Conservation (phyloP, 495 filamentous ascomycete genomes). For the Penicillium argentinense region DNA sequence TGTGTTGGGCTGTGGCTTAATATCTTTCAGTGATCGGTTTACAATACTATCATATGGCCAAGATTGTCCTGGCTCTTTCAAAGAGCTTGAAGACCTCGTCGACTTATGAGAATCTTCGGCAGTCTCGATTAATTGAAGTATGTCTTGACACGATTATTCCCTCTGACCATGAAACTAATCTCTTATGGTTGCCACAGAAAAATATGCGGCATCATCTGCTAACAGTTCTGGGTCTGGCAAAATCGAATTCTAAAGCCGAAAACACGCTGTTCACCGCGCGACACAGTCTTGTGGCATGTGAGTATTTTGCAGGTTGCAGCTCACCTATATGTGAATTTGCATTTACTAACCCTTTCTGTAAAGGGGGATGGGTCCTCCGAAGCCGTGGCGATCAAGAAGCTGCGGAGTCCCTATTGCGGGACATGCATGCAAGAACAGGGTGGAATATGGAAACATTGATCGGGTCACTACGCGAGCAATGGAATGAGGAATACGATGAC, state of each 20-base stretch:
- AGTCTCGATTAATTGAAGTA: constrained; percentile 27
- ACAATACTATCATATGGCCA: constrained; percentile 35
- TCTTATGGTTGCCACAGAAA: constrained; percentile 13
- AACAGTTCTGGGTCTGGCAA: constrained; percentile 25
- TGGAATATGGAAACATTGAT: constrained; percentile 31
- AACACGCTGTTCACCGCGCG: constrained; percentile 33
- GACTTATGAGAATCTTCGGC: constrained; percentile 23
- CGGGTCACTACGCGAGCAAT: constrained; percentile 23
- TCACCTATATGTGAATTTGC: background rate
- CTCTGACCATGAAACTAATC: background rate
- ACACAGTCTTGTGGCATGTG: constrained; percentile 31
- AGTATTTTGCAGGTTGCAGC: too few species aligned
- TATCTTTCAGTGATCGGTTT: constrained; percentile 23
- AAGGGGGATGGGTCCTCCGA: constrained; percentile 33
- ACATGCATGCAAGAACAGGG: constrained; percentile 30
- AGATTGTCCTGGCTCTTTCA: constrained; percentile 28
- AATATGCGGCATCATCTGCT: constrained; percentile 26
- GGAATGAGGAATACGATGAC: constrained; percentile 21
- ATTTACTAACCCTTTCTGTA: background rate
- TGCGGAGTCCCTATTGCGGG: constrained; percentile 22
- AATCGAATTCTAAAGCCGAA: constrained; percentile 30
- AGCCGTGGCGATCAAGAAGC: constrained; percentile 26
- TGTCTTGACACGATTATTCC: background rate
- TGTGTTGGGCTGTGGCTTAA: background rate
- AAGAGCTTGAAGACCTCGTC: constrained; percentile 10